Conservation (phyloP, 495 filamentous ascomycete species). For the Xylaria bambusicola region DNA sequence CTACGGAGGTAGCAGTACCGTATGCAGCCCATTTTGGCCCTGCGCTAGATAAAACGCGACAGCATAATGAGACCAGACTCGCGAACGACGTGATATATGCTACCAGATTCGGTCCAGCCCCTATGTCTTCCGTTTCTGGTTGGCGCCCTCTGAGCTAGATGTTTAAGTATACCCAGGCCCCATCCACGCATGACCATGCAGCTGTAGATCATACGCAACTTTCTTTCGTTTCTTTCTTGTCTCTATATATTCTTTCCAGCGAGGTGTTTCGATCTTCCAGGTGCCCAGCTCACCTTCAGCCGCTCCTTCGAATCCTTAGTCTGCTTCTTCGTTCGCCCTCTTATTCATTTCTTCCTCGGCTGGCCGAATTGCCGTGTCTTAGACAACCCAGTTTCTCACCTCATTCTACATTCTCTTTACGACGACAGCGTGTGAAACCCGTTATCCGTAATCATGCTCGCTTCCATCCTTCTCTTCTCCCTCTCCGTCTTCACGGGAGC, state of each 20-base stretch:
- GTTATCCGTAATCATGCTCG: slow-evolving; percentile 4
- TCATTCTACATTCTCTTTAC: neutral
- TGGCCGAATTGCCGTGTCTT: slow-evolving; percentile 8
- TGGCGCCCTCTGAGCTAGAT: neutral
- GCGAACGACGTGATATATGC: neutral
- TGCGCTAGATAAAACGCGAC: slow-evolving; percentile 7
- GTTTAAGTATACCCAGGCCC: neutral
- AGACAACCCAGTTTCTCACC: neutral
- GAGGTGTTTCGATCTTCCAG: slow-evolving; percentile 12
- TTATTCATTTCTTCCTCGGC: neutral
- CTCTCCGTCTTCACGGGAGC: slow-evolving; percentile 2
- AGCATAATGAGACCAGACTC: neutral
- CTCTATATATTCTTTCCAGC: neutral
- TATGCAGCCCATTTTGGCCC: neutral
- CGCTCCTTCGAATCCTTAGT: neutral
- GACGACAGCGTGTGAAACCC: neutral
- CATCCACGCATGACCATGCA: neutral
- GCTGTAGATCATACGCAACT: slow-evolving; percentile 3
- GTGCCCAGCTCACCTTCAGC: slow-evolving; percentile 11
- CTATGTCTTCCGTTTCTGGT: neutral
- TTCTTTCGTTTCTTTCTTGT: slow-evolving; percentile 17
- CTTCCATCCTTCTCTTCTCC: neutral
- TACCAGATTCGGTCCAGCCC: neutral
- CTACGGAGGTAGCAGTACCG: neutral
- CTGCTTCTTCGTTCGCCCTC: neutral